These are phyloP conservation scores for Cladophialophora bantiana DNA, from an alignment of 2,329 filamentous ascomycete genomes.

Conservation along the genomic window DNA sequence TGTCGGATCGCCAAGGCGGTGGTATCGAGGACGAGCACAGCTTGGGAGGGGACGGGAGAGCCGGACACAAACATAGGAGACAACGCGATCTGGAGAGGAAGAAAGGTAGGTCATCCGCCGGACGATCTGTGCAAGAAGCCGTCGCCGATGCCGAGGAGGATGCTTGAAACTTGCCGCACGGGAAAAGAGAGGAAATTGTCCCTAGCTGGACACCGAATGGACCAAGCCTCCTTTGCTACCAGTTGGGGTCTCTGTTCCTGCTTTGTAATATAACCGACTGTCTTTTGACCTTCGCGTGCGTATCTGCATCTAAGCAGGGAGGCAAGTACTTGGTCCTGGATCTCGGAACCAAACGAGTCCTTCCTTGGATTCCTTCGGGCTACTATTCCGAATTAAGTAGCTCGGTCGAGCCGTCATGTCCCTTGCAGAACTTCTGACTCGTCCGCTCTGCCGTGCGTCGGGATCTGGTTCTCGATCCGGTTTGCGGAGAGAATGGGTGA, in stretches of 20 bases:
- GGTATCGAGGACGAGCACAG: background rate
- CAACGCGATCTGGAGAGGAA: slow-evolving; percentile 19
- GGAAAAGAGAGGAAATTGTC: background rate
- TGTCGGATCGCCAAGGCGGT: background rate
- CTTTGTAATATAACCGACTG: background rate
- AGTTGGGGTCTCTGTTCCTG: background rate
- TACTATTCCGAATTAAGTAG: slow-evolving; percentile 15
- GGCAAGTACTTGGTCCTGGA: background rate
- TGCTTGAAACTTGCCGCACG: background rate
- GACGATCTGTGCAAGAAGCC: background rate
- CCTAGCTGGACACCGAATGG: background rate
- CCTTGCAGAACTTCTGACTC: background rate
- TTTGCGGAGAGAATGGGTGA: background rate
- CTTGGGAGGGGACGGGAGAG: background rate
- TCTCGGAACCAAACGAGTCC: background rate
- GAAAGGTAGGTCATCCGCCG: slow-evolving; percentile 15
- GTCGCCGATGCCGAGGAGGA: slow-evolving; percentile 5
- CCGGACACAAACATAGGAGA: slow-evolving; percentile 9
- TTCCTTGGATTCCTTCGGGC: background rate
- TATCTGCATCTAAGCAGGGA: background rate
- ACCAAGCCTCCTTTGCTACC: background rate
- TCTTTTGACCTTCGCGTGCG: background rate
- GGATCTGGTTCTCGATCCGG: background rate
- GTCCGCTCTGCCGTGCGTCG: background rate
- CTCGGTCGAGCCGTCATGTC: background rate